phyloP scores from a whole-genome alignment of 2,329 filamentous ascomycete genomes.

The Parasarocladium wereldwijsianum region DNA sequence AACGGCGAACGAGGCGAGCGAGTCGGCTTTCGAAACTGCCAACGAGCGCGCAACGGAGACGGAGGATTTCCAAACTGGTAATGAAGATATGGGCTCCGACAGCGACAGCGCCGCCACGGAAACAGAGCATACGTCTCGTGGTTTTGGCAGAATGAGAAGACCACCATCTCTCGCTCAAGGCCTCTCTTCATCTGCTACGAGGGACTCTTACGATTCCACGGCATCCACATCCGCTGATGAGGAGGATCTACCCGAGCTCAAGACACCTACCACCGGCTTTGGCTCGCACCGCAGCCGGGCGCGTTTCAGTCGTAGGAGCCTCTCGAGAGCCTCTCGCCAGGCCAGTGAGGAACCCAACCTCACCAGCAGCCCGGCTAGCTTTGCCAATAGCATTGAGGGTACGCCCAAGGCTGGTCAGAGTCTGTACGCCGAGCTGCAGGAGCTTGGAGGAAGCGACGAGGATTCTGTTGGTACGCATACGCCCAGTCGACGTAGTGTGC shows the following conservation, averaged over 20 bases:
- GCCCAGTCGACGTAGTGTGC: slow-evolving; percentile 34
- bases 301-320: slow-evolving; percentile 49
- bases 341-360: slow-evolving; percentile 43
- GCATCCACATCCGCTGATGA: slow-evolving; percentile 78
- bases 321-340: slow-evolving; percentile 44
- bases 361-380: slow-evolving; percentile 44
- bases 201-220: slow-evolving; percentile 68
- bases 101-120: slow-evolving; percentile 77
- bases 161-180: slow-evolving; percentile 25
- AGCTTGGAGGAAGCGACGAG: slow-evolving; percentile 62
- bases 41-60: slow-evolving; percentile 79
- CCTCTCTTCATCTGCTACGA: slow-evolving; percentile 29
- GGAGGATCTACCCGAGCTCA: slow-evolving; percentile 38
- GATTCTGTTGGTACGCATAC: slow-evolving; percentile 45
- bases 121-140: slow-evolving; percentile 51
- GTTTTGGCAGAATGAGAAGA: slow-evolving; percentile 25
- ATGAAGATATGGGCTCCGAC: slow-evolving; percentile 65
- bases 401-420: slow-evolving; percentile 50
- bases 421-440: slow-evolving; percentile 79
- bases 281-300: slow-evolving; percentile 57
- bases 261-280: slow-evolving; percentile 47
- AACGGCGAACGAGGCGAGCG: slow-evolving; percentile 63
- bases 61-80: slow-evolving; percentile 89
- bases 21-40: slow-evolving; percentile 49
- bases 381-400: slow-evolving; percentile 33